Evolutionary conservation across 257 asterid species (phyloP), one percentile per base, ranked within the genome.

Genomic region (Fraxinus anomala): DNA sequence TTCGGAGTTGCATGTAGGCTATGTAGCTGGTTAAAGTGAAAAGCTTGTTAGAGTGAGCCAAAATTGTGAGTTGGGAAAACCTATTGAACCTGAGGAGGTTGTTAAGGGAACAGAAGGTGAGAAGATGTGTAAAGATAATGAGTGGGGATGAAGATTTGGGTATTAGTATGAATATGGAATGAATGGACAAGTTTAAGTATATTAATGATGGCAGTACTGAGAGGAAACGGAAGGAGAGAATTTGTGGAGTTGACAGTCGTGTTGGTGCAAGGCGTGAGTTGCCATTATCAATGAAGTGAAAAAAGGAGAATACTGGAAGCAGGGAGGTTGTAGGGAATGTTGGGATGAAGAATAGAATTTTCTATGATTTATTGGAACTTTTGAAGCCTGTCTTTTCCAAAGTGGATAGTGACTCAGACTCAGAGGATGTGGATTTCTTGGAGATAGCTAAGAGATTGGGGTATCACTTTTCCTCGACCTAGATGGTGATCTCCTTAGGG

Each of bases 401-500:
- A 67, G 28, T 4, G 36, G 66, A 70, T 37, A 37, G 40, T 37
- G 31, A 30, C 31, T 30, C 31, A 30, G 40, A 6, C 40, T 37
- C 40, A 36, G 40, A 34, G 11, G 40, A 37, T 37, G 40, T 37
- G 40, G 40, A 37, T 37, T 37, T 37, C 40, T 37, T 36, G 39
- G 39, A 36, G 39, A 36, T 73, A 5, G 87, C 85, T 34, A 74
- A 80, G 87, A 78, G 42, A 61, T 30, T 71, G 34, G 21, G 87
- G 91, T 16, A 8, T 80, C 73, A 63, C 14, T 24, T 76, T 88
- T 80, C 86, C 88, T 1, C 78, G 19, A 61, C 79, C 88, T 49
- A 78, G 88, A 79, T 83, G 86, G 88, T 86, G 89, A 89, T 74
- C 81, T 9, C 40, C 33, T 3, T 3, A 49, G 59, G 59, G 59